Evolutionary conservation across 2,329 filamentous ascomycete genomes (phyloP).

Genomic region (Beauveria australis): DNA sequence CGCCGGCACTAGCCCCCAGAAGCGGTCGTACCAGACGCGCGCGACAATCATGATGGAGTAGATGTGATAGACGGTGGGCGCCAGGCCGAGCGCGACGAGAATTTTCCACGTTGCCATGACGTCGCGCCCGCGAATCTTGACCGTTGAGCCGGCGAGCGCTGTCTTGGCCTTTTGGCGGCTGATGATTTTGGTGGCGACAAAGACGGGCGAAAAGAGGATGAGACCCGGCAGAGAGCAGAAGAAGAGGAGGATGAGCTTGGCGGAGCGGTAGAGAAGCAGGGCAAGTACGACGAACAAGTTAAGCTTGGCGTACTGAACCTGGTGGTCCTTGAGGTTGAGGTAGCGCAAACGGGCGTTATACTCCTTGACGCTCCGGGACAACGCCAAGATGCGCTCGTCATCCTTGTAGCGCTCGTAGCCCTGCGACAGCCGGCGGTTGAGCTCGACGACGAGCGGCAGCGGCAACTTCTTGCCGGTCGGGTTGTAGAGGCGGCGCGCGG

Average conservation of each 20-base stretch:
- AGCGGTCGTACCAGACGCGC: slow-evolving; percentile 72
- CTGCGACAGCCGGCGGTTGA: slow-evolving; percentile 83
- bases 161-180: slow-evolving; percentile 74
- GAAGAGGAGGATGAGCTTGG: slow-evolving; percentile 68
- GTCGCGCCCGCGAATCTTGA: slow-evolving; percentile 81
- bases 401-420: slow-evolving; percentile 91
- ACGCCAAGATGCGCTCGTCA: slow-evolving; percentile 69
- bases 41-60: slow-evolving; percentile 69
- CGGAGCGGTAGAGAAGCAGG: slow-evolving; percentile 69
- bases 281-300: slow-evolving; percentile 67
- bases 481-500: slow-evolving; percentile 86
- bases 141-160: slow-evolving; percentile 74
- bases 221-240: slow-evolving; percentile 80
- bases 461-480: slow-evolving; percentile 90
- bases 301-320: slow-evolving; percentile 85
- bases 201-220: slow-evolving; percentile 80
- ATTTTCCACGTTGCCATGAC: slow-evolving; percentile 95
- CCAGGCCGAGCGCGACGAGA: slow-evolving; percentile 75
- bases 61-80: slow-evolving; percentile 72
- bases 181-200: slow-evolving; percentile 75
- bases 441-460: slow-evolving; percentile 83
- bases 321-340: slow-evolving; percentile 84
- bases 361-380: slow-evolving; percentile 66
- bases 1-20: slow-evolving; percentile 72
- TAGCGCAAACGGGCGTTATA: slow-evolving; percentile 86